Percentiles rank a stretch among this genome's conserved stretches.
These are phyloP conservation scores for Crithidia brevicula DNA, from an alignment of 208 protist species.

Conservation along the genomic window DNA sequence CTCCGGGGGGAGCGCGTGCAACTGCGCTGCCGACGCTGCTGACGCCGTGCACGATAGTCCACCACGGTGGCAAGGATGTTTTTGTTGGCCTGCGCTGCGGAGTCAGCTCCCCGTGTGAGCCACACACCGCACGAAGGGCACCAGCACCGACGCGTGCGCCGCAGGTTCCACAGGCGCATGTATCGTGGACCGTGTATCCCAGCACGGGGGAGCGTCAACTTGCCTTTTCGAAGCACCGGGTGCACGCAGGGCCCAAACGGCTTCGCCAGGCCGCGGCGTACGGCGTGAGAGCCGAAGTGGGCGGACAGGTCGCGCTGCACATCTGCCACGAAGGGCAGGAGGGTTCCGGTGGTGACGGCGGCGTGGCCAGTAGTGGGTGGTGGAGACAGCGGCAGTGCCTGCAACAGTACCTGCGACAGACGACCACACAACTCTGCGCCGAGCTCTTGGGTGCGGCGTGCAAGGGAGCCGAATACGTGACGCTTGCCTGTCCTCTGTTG, in stretches of 20 bases:
- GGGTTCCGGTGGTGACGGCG: neutral
- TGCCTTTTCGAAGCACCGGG: slow-evolving; percentile 30
- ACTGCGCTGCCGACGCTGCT: neutral
- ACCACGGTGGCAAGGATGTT: slow-evolving; percentile 7
- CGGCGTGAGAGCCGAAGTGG: slow-evolving; percentile 78
- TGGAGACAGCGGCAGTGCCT: neutral
- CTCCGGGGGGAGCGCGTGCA: neutral
- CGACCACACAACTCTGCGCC: slow-evolving; percentile 75
- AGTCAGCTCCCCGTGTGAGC: slow-evolving; percentile 33
- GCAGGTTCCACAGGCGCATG: slow-evolving; percentile 51
- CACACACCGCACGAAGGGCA: slow-evolving; percentile 66
- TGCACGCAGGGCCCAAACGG: slow-evolving; percentile 59
- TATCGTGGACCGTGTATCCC: slow-evolving; percentile 42
- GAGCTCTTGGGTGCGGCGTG: slow-evolving; percentile 51
- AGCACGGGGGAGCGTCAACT: neutral
- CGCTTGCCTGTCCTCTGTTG: slow-evolving; percentile 1
- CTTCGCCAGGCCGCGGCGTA: slow-evolving; percentile 53
- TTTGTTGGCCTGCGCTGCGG: neutral
- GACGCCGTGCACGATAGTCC: slow-evolving; percentile 19
- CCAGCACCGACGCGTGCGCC: slow-evolving; percentile 44
- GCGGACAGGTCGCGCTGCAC: slow-evolving; percentile 65
- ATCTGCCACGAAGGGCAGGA: slow-evolving; percentile 4
- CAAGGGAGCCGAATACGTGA: slow-evolving; percentile 10
- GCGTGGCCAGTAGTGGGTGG: neutral
- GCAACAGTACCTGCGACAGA: slow-evolving; percentile 50